Evolutionary conservation across 495 filamentous ascomycete genomes (phyloP), one percentile per base, ranked within the genome.

Genomic region (Evernia prunastri): DNA sequence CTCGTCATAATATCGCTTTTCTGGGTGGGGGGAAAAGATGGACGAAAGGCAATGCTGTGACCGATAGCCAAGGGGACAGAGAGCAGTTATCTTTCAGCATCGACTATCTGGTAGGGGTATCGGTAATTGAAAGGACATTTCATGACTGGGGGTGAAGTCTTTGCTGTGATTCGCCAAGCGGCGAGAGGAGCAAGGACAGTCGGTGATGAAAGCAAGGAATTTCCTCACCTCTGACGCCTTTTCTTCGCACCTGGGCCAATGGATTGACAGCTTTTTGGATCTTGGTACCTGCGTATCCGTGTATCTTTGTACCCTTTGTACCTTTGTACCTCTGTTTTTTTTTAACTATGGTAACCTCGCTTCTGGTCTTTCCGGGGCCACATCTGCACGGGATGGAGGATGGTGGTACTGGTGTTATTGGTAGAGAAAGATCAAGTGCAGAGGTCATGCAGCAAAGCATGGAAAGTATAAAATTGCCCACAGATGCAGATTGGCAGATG

Each of bases 381-480:
- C 17, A 17, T 11, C 17, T 3, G 3, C 39, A 43, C 18, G 20
- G 15, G 42, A 43, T 20, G 17, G 42, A 8, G 42, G 42, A 23
- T 45, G 0, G 23, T 45, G 40, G 40, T 2, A 20, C 17, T 3
- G 18, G 2, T 7, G 40, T n/a, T n/a, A n/a, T n/a, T n/a, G 6
- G 42, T 43, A 7, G 42, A n/a, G n/a, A n/a, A 43, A 20, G 42
- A 43, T 43, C 18, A 23, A 27, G 40, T 57, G 56, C 33, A 58
- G 25, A 39, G 54, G 61, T 58, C 62, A 64, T 59, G 62, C 56
- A 64, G 43, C 61, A 57, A n/a, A 39, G 42, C 15, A 43, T 20
- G 4, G 17, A 43, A n/a, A 43, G 45, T 11, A 47, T 47, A 23
- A 45, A 47, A 20, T n/a, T 25, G 8, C 49, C 36, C 36, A 37